Evolutionary conservation across 768 basidiomycete species (phyloP).

Genomic region (Dentipellis sp.): DNA sequence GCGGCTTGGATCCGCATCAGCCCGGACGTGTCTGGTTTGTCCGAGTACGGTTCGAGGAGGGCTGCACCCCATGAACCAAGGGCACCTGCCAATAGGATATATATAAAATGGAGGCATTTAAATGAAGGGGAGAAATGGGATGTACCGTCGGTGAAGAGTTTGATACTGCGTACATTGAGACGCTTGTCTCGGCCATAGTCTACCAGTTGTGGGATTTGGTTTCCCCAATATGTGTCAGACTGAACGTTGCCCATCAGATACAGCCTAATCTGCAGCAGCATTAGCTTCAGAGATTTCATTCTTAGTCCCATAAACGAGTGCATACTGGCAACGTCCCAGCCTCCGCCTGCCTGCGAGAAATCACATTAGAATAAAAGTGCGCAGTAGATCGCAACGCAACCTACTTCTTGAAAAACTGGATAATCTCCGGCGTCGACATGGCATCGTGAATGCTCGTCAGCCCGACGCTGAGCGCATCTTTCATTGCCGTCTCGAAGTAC

Average conservation of each 20-base stretch:
- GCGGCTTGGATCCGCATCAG: conserved; percentile 54
- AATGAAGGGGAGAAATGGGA: neutral
- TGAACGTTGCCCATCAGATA: conserved; percentile 49
- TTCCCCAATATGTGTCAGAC: conserved; percentile 25
- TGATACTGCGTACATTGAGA: conserved; percentile 46
- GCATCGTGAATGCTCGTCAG: conserved; percentile 89
- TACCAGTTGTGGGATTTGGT: conserved; percentile 21
- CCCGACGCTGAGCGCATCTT: conserved; percentile 68
- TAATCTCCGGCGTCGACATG: conserved; percentile 33
- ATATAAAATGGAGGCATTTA: too few species aligned
- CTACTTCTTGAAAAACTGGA: conserved; percentile 60
- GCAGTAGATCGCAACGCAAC: conserved; percentile 13
- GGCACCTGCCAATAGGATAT: conserved; percentile 42
- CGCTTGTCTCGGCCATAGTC: conserved; percentile 26
- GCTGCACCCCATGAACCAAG: conserved; percentile 92
- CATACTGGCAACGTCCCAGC: conserved; percentile 59
- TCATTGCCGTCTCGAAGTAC: conserved; percentile 57
- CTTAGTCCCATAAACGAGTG: too few species aligned
- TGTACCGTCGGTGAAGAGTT: conserved; percentile 70
- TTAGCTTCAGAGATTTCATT: neutral
- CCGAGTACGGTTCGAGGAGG: conserved; percentile 74
- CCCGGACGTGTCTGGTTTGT: conserved; percentile 64
- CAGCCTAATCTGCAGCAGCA: conserved; percentile 37
- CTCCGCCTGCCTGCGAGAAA: conserved; percentile 50
- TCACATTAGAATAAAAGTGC: neutral